A percentile compares a stretch with the other conserved stretches of the same genome.
Evolutionary conservation across 164 flowering plant species (phyloP).

Genomic region (Vitis labrusca): DNA sequence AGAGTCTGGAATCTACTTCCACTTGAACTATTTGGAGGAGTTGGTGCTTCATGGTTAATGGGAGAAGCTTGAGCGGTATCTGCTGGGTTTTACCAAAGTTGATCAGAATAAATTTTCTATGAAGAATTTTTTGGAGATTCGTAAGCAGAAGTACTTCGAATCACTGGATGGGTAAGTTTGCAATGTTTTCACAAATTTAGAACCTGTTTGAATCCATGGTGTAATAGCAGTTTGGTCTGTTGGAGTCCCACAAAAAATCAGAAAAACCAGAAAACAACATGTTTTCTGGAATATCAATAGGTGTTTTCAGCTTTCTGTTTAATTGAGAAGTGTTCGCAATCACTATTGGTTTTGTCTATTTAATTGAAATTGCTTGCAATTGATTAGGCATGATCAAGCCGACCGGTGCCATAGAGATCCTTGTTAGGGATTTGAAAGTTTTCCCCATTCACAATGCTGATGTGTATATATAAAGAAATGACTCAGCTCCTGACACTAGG

Average conservation of each 20-base stretch:
- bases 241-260: no score
- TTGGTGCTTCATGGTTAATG: conserved; percentile 22
- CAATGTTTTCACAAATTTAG: neutral
- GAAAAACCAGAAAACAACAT: no score
- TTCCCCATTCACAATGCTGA: conserved; percentile 21
- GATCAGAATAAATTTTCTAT: conserved; percentile 29
- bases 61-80: conserved; percentile 33
- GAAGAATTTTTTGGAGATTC: conserved; percentile 31
- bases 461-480: conserved; percentile 19
- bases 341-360: no score
- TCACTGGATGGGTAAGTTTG: conserved; percentile 24
- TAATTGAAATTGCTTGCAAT: neutral
- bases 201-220: no score
- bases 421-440: conserved; percentile 23
- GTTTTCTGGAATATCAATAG: no score
- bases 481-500: conserved; percentile 25
- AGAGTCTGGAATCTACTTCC: conserved; percentile 31
- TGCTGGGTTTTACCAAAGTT: conserved; percentile 26
- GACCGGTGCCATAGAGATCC: conserved; percentile 24
- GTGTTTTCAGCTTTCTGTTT: no score
- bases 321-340: no score
- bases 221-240: no score
- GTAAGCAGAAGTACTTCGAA: conserved; percentile 37
- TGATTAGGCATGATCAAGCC: conserved; percentile 21
- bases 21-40: conserved; percentile 28